Percentiles rank a stretch among this genome's conserved stretches.
These are phyloP conservation scores for Groenewaldozyma sp. DNA, from an alignment of 1,139 yeast genomes.

Conservation along the genomic window DNA sequence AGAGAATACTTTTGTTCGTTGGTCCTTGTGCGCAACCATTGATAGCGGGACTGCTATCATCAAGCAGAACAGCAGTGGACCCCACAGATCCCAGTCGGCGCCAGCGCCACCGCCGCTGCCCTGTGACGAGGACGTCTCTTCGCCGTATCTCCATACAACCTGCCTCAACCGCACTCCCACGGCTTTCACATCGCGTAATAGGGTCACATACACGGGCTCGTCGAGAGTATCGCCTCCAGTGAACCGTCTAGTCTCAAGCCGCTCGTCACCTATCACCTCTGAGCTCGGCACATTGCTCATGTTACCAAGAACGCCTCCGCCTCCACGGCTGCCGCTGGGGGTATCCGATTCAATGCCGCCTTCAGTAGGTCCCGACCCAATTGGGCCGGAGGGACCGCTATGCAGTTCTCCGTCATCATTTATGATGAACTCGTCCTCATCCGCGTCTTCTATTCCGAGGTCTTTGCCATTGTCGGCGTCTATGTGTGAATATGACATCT, in stretches of 20 bases:
- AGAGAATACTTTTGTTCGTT: slow-evolving; percentile 43
- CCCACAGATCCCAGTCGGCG: slow-evolving; percentile 81
- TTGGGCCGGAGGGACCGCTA: slow-evolving; percentile 5
- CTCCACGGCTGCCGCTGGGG: slow-evolving; percentile 1
- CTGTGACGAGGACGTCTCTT: slow-evolving; percentile 12
- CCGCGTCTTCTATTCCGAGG: slow-evolving; percentile 16
- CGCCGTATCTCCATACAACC: slow-evolving; percentile 47
- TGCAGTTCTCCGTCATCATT: slow-evolving; percentile 19
- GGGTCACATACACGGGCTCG: slow-evolving; percentile 66
- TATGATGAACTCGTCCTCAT: slow-evolving; percentile 18
- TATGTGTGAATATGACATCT: slow-evolving; percentile 18
- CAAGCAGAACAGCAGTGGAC: slow-evolving; percentile 69
- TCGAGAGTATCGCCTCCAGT: slow-evolving; percentile 80
- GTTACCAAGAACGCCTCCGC: slow-evolving; percentile 5
- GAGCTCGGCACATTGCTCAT: slow-evolving; percentile 11
- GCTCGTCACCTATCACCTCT: slow-evolving; percentile 34
- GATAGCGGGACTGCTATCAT: slow-evolving; percentile 47
- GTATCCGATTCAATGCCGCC: not conserved
- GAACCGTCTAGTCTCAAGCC: slow-evolving; percentile 61
- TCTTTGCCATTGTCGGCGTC: slow-evolving; percentile 10
- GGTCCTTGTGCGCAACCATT: slow-evolving; percentile 33
- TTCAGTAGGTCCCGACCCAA: not conserved
- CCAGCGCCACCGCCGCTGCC: not conserved
- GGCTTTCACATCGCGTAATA: slow-evolving; percentile 56
- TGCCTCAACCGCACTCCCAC: slow-evolving; percentile 57